phyloP scores from a whole-genome alignment of 169 alveolate species.

The Theileria equi region DNA sequence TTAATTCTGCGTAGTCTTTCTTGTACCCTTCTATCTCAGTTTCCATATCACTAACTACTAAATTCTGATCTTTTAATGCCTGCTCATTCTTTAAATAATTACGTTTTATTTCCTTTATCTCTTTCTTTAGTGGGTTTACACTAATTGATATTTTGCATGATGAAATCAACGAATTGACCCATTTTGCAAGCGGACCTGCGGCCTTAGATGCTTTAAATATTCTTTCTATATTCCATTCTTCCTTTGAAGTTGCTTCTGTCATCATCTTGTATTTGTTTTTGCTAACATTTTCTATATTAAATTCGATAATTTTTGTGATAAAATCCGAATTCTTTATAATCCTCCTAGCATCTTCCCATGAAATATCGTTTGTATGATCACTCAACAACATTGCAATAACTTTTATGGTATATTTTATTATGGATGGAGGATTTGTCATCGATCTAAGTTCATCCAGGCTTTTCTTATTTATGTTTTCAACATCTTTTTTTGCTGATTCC shows the following conservation, averaged over 20 bases:
- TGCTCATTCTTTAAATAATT: slow-evolving; percentile 85
- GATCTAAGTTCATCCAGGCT: slow-evolving; percentile 84
- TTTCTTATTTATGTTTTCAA: slow-evolving; percentile 87
- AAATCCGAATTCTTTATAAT: slow-evolving; percentile 86
- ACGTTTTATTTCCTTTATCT: slow-evolving; percentile 84
- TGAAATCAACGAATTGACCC: slow-evolving; percentile 89
- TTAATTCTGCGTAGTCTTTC: slow-evolving; percentile 91
- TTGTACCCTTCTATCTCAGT: slow-evolving; percentile 86
- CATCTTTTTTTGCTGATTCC: slow-evolving; percentile 91
- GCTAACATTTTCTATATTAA: slow-evolving; percentile 81
- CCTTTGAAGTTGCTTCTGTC: slow-evolving; percentile 73
- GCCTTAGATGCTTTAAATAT: slow-evolving; percentile 93
- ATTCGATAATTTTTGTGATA: slow-evolving; percentile 83
- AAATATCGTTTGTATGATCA: slow-evolving; percentile 78
- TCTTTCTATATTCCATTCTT: slow-evolving; percentile 91
- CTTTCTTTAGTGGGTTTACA: slow-evolving; percentile 93
- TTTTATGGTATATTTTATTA: slow-evolving; percentile 92
- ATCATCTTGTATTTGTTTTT: slow-evolving; percentile 73
- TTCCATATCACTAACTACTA: slow-evolving; percentile 76
- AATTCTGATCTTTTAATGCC: slow-evolving; percentile 78
- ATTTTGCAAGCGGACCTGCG: slow-evolving; percentile 95
- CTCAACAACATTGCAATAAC: slow-evolving; percentile 86
- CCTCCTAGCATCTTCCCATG: slow-evolving; percentile 93
- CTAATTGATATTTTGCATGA: slow-evolving; percentile 86
- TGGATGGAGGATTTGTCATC: slow-evolving; percentile 93